Percentiles rank a stretch among this genome's conserved stretches.
Conservation (phyloP, 1,284 basidiomycete genomes). For the Melanopsichium pennsylvanicum region DNA sequence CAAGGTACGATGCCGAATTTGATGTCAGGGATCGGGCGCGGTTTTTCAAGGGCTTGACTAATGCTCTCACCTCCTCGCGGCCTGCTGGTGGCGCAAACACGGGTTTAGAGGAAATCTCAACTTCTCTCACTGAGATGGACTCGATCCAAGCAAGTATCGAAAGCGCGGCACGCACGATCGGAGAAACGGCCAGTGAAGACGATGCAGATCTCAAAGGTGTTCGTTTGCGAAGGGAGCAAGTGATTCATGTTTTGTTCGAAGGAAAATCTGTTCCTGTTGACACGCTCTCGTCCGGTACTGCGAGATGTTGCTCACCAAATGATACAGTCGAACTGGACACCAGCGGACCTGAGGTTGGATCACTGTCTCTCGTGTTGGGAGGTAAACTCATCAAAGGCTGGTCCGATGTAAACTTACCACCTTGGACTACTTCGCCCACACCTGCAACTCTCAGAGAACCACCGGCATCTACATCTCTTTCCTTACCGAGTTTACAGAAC, state of each 20-base stretch:
- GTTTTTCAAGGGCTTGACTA: constrained; percentile 55
- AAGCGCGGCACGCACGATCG: constrained; percentile 12
- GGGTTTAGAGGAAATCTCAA: no score
- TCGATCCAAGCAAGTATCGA: constrained; percentile 21
- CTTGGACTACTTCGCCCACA: constrained; percentile 26
- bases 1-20: constrained; percentile 47
- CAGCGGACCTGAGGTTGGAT: constrained; percentile 19
- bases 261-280: constrained; percentile 11
- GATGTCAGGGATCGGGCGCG: constrained; percentile 61
- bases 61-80: constrained; percentile 26
- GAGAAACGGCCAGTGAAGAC: constrained; percentile 26
- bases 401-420: constrained; percentile 34
- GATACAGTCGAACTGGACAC: no score
- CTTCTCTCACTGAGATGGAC: no score
- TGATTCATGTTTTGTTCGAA: constrained; percentile 51
- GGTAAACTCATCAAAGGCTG: constrained; percentile 50
- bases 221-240: constrained; percentile 50
- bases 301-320: no score
- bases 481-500: constrained; percentile 9
- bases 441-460: constrained; percentile 29
- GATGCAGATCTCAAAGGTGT: constrained; percentile 46
- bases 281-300: not conserved
- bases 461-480: constrained; percentile 7
- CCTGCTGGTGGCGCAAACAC: constrained; percentile 1
- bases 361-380: constrained; percentile 35